phyloP scores from a whole-genome alignment of 768 basidiomycete species.

The Panellus pusillus region DNA sequence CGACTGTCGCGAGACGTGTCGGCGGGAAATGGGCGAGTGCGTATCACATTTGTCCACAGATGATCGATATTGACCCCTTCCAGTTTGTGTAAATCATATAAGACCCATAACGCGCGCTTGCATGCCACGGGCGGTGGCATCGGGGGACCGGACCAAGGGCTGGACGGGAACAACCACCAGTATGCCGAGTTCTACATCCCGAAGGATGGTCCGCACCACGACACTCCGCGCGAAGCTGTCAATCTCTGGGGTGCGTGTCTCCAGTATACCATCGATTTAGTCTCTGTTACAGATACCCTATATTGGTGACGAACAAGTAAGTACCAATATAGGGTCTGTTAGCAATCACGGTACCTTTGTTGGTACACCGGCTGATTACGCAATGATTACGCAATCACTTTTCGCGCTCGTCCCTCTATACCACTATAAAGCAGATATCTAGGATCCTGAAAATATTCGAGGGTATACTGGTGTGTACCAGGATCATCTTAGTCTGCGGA shows the following conservation, averaged over 20 bases:
- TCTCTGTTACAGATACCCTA: no score
- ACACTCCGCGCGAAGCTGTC: slow-evolving; percentile 13
- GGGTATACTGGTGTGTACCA: no score
- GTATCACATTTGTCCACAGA: neutral
- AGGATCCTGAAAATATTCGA: no score
- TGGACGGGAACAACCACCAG: neutral
- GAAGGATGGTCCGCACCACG: neutral
- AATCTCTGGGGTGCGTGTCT: slow-evolving; percentile 32
- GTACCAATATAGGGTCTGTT: no score
- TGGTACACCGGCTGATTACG: no score
- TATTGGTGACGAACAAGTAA: no score
- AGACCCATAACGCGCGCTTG: neutral
- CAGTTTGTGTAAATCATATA: neutral
- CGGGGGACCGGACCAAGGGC: neutral
- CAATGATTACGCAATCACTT: no score
- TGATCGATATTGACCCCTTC: neutral
- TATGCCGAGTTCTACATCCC: neutral
- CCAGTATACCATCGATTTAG: no score
- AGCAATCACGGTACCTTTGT: no score
- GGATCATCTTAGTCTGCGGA: no score
- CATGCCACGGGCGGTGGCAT: neutral
- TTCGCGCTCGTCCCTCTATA: no score
- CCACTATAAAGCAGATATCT: no score
- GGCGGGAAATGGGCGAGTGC: neutral
- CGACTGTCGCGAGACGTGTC: neutral